Conservation (phyloP, 352 stramenopile genomes). For the Globisporangium cylindrosporum region DNA sequence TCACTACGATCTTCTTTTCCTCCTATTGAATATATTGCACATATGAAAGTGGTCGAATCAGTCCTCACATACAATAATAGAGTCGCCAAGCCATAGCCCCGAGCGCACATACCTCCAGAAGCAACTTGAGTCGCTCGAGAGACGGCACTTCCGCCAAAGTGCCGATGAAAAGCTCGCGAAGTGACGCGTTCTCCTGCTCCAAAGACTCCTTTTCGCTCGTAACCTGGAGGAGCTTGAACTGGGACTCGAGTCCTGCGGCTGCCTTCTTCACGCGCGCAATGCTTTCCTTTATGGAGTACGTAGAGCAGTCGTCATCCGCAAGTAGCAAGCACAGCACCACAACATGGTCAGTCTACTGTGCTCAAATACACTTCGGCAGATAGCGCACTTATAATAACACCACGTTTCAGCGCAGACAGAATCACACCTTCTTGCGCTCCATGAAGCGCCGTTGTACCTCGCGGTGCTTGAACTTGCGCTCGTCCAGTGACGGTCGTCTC, state of each 20-base stretch:
- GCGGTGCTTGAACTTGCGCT: constrained; percentile 48
- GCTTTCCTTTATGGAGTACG: constrained; percentile 17
- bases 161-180: constrained; percentile 20
- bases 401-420: neutral
- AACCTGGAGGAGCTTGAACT: constrained; percentile 37
- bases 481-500: constrained; percentile 30
- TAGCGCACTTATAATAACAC: no score
- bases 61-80: neutral
- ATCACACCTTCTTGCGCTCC: constrained; percentile 42
- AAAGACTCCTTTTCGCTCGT: constrained; percentile 30
- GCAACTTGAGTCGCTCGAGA: constrained; percentile 24
- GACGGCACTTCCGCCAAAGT: constrained; percentile 14
- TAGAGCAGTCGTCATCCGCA: neutral
- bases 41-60: neutral
- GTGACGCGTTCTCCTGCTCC: constrained; percentile 33
- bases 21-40: constrained; percentile 1
- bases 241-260: constrained; percentile 29
- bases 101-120: constrained; percentile 14
- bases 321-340: neutral
- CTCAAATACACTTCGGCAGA: neutral
- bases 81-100: no score
- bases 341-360: neutral
- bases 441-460: constrained; percentile 54
- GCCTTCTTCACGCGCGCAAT: constrained; percentile 33
- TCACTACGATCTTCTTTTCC: constrained; percentile 30